Evolutionary conservation across 805 yeast species (phyloP), one percentile per base, ranked within the genome.

Genomic region (Clavispora santaluciae): DNA sequence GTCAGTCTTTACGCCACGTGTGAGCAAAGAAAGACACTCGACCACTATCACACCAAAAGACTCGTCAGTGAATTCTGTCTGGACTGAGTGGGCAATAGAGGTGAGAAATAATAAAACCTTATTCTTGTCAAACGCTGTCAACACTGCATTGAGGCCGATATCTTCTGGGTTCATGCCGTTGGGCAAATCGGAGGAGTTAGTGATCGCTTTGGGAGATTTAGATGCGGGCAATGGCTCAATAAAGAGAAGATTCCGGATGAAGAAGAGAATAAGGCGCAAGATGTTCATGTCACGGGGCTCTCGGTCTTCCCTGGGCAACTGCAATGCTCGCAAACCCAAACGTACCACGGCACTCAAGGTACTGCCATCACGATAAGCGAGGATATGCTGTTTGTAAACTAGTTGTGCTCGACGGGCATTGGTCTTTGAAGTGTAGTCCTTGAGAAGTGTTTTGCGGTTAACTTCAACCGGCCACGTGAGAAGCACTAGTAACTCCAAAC

Each of bases 381-480:
- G 57, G 2, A 90, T 66, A 3, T 75, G 74, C 44, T 79, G 78
- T 58, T 91, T 93, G 60, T 91, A 93, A 4, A 61, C 54, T 22
- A 82, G 53, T 48, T 89, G 96, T 9, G 55, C 53, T 18, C 53
- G 37, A 6, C 50, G 36, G 21, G 81, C 75, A 44, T 76, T 79
- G 47, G 79, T 78, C 36, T 90, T 65, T 39, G 77, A 77, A 8
- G 81, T 68, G 54, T 75, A 83, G 40, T 76, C 77, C 16, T 67
- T 68, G 15, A 44, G 28, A 20, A 44, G 33, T 7, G 49, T 46
- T n/a, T 76, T 77, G 16, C 73, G 77, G 38, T 68, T 75, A n/a
- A 87, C 58, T 24, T 79, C 79, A 5, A 85, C 57, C 0, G 98
- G 98, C 86, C 95, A 85, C 0, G 96, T 85, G 54, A 93, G 68